Base-by-base conservation (phyloP, 1,284 basidiomycete species). In the Ustilago esculenta region DNA sequence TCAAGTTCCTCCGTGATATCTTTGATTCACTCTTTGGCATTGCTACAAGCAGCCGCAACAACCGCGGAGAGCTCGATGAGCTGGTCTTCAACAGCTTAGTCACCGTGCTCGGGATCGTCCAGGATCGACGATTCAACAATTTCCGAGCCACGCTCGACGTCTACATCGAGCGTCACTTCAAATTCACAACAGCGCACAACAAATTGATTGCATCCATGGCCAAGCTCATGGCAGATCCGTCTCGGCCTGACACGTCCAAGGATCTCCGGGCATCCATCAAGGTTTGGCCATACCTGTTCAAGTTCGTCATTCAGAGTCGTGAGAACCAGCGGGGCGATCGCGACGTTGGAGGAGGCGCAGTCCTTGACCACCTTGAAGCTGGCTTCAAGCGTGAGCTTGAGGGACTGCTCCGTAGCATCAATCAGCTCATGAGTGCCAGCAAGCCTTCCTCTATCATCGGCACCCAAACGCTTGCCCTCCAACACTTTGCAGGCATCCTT, bases 281-380 rank as follows among this genome's bases (percentile, higher is more conserved):
- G 82, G 94, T 98, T 18, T 96, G 94, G 92, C 90, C 94, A 75
- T 93, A 95, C 78, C 88, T 98, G 71, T 92, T 97, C 87, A 91
- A 92, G 80, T 92, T 98, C 82, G 91, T 97, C 72, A 88, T 92
- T 8, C 87, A 91, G 20, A 90, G 92, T 5, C 85, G 94, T 34
- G 92, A 95, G 78, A 83, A 97, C 32, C 93, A 96, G 82, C 90
- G 92, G 75, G 85, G 86, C 5, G 66, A 68, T 20, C 90, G 89
- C 69, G 91, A 92, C 52, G 53, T 72, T 5, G 71, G 73, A 12
- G 88, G 91, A 82, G 90, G 90, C 6, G 88, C 89, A 1, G 92
- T 92, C 0, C 88, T 90, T 11, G 91, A 92, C 61, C 91, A 94
- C 81, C 85, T 95, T 24, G 94, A 96, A 77, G 82, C 86, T 6